Evolutionary conservation across 2,329 filamentous ascomycete genomes (phyloP), one percentile per base, ranked within the genome.

Genomic region (Teratosphaeria nubilosa): DNA sequence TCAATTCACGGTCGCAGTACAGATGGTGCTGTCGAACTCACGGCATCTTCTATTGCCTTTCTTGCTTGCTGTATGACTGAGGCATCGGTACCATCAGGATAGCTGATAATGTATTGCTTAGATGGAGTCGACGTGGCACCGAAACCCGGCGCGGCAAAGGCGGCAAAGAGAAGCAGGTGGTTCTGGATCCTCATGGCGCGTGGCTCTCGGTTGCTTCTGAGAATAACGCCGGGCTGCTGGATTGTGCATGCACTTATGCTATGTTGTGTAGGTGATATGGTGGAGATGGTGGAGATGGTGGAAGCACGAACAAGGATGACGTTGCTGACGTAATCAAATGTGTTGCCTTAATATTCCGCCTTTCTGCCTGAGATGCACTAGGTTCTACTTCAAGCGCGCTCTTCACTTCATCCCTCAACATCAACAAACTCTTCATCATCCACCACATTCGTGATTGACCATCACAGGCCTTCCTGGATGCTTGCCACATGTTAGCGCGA

Each of bases 61-160:
- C 87, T 94, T 51, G 89, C 90, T 58, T 87, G 74, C 24, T 84
- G 76, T 32, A 96, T 72, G 37, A 95, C 76, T 37, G 78, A 79
- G 62, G 86, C 77, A 22, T 90, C 86, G 66, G 85, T 87, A 53
- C 83, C 79, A 55, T 85, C 77, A 25, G 87, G 84, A 70, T 90
- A 96, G 68, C 82, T 89, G 68, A 96, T 80, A 66, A 96, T 85
- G 63, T 95, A 84, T 37, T 84, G 82, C 73, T 90, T 89, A 69
- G 85, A 81, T 1, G 76, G 74, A 9, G 41, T 48, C 16, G 41
- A 48, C 20, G 53, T 30, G 27, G 58, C 56, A 11, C 56, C 59
- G 27, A 59, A 31, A 45, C 56, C 60, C 16, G 65, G 61, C 31
- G 60, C 41, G 14, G 62, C 65, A 51, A 66, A 57, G 24, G 64